Base-by-base conservation (phyloP, 2,329 filamentous ascomycete species). In the Fonsecaea monophora region DNA sequence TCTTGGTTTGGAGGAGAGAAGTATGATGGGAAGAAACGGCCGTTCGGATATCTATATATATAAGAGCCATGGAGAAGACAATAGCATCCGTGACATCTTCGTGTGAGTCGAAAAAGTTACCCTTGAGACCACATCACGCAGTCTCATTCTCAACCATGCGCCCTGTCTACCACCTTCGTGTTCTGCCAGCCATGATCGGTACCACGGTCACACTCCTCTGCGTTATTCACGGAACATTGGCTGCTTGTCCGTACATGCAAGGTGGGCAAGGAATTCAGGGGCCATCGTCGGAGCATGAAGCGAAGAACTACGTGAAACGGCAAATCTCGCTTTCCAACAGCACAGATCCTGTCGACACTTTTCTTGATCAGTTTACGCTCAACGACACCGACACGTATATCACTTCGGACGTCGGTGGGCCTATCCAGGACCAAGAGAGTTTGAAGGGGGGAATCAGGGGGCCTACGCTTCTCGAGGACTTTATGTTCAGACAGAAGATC, bases 401-500 rank as follows among this genome's bases (percentile, higher is more conserved):
- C 34, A 57, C 55, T 15, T 37, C 32, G 18, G 55, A 57, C 18
- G 55, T 40, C 5, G 55, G 55, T 9, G 55, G 55, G 3, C 55
- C 35, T 3, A 57, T 57, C 10, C 55, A 57, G 21, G 55, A 57
- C 15, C 55, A 57, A 40, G 32, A 38, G 32, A 57, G 55, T n/a
- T 30, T 57, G 35, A 57, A 57, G 18, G 55, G 35, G 3, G 55
- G 55, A 2, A n/a, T 57, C 35, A 40, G 55, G 34, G 55, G 55
- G 25, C 55, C 55, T 9, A 57, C 55, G 1, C 55, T 57, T 18
- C 35, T 57, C 7, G 55, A 57, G 18, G 55, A 57, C 18, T 57
- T 57, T 25, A 57, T 57, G 55, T 57, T 57, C 35, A n/a, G 55
- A 57, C 55, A 57, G 55, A 57, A 57, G 55, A 57, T 57, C 55